These are phyloP conservation scores for Marsdenia floribunda DNA, from an alignment of 257 asterid species.

Conservation along the genomic window DNA sequence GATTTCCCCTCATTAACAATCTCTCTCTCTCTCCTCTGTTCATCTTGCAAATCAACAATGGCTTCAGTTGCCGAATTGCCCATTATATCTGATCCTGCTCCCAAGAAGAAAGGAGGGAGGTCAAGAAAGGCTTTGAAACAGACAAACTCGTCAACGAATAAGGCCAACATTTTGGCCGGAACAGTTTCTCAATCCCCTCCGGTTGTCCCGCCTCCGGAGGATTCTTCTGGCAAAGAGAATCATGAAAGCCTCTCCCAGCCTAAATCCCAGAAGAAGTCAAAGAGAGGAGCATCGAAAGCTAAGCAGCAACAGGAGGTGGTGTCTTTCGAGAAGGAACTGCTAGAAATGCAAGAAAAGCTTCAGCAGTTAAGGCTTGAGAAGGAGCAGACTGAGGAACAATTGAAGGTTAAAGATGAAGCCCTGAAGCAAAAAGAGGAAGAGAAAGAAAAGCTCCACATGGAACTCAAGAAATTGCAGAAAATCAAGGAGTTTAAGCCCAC, in stretches of 20 bases:
- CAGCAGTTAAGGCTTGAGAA: slow-evolving; percentile 62
- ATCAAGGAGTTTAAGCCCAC: slow-evolving; percentile 80
- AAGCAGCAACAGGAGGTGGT: slow-evolving; percentile 31
- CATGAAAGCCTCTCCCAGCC: slow-evolving; percentile 40
- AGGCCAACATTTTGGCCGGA: slow-evolving; percentile 63
- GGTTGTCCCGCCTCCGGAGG: slow-evolving; percentile 23
- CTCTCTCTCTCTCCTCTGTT: slow-evolving; percentile 1
- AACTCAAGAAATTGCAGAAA: slow-evolving; percentile 82
- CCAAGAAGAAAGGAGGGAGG: slow-evolving; percentile 44
- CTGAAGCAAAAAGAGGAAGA: slow-evolving; percentile 49
- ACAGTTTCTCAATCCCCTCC: slow-evolving; percentile 30
- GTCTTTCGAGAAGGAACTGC: slow-evolving; percentile 64
- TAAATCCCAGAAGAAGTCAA: slow-evolving; percentile 40
- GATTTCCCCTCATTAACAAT: neutral
- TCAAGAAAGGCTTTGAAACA: slow-evolving; percentile 48
- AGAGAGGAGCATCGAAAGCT: slow-evolving; percentile 52
- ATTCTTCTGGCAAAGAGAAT: slow-evolving; percentile 52
- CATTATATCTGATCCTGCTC: slow-evolving; percentile 26
- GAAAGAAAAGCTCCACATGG: slow-evolving; percentile 64
- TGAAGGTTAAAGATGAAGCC: slow-evolving; percentile 59
- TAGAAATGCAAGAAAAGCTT: slow-evolving; percentile 78
- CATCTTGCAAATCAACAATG: slow-evolving; percentile 27
- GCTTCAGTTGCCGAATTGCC: slow-evolving; percentile 42
- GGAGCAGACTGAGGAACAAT: slow-evolving; percentile 66
- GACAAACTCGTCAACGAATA: slow-evolving; percentile 40